A percentile compares a stretch with the other conserved stretches of the same genome.
These are phyloP conservation scores for Aspergillus hortae DNA, from an alignment of 2,329 filamentous ascomycete genomes.

Conservation along the genomic window DNA sequence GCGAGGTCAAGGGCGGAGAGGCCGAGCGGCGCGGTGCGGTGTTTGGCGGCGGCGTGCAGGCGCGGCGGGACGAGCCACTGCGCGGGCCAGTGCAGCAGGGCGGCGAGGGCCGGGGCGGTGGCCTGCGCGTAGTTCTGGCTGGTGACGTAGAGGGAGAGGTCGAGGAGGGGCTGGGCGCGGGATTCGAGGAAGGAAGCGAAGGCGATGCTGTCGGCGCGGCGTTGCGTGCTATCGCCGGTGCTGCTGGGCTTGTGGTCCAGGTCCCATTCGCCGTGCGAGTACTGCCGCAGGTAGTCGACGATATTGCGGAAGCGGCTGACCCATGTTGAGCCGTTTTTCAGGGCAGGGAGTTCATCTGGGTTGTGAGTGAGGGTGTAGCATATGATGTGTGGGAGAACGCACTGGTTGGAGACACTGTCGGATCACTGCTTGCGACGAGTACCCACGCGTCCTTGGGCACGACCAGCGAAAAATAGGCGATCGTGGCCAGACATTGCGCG, in stretches of 20 bases:
- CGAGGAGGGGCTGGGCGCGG: conserved; percentile 72
- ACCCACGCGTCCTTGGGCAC: conserved; percentile 62
- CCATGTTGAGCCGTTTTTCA: conserved; percentile 54
- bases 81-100: conserved; percentile 77
- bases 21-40: conserved; percentile 66
- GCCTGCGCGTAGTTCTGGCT: conserved; percentile 77
- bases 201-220: conserved; percentile 50
- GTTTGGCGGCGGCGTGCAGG: conserved; percentile 66
- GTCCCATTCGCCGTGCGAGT: conserved; percentile 47
- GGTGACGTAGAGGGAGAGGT: conserved; percentile 85
- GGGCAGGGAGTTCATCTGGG: conserved; percentile 54
- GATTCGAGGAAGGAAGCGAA: conserved; percentile 67
- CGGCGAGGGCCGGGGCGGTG: conserved; percentile 77
- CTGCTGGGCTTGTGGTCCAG: conserved; percentile 44
- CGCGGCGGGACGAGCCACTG: conserved; percentile 81
- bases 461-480: conserved; percentile 69
- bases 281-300: conserved; percentile 47
- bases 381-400: conserved; percentile 33
- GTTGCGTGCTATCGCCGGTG: conserved; percentile 14
- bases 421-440: conserved; percentile 70
- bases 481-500: conserved; percentile 78
- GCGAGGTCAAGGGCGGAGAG: conserved; percentile 66
- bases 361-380: not conserved
- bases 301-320: conserved; percentile 54
- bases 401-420: conserved; percentile 68